Percentiles rank a stretch among this genome's conserved stretches.
Conservation (phyloP, 1,139 yeast genomes). For the Debaryomyces fabryi region DNA sequence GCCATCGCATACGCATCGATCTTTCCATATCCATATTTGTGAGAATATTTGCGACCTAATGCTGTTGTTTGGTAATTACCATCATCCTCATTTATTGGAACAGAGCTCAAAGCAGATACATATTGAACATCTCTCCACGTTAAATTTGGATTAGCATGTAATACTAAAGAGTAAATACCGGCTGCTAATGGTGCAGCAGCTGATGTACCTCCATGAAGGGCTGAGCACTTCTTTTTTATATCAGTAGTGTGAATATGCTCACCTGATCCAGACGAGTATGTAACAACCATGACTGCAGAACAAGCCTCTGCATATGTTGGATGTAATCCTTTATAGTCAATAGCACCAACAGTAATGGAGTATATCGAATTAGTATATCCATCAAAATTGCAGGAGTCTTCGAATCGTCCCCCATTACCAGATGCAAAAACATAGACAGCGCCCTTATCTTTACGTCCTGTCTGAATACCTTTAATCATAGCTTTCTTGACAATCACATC, state of each 20-base stretch:
- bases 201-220: conserved; percentile 91
- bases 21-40: conserved; percentile 90
- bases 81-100: conserved; percentile 67
- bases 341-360: conserved; percentile 93
- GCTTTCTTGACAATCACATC: conserved; percentile 78
- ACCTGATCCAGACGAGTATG: conserved; percentile 89
- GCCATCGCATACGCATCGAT: conserved; percentile 82
- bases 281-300: conserved; percentile 94
- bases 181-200: conserved; percentile 99
- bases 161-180: conserved; percentile 81
- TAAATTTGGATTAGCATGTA: conserved; percentile 79
- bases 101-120: conserved; percentile 71
- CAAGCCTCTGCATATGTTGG: conserved; percentile 93
- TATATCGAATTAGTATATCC: conserved; percentile 97
- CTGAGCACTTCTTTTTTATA: conserved; percentile 69
- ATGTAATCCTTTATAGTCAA: conserved; percentile 81
- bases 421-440: conserved; percentile 93
- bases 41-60: conserved; percentile 72
- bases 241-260: conserved; percentile 94
- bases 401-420: conserved; percentile 86
- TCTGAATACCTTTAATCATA: conserved; percentile 77
- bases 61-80: conserved; percentile 69
- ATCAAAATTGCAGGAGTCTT: conserved; percentile 94
- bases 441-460: conserved; percentile 84
- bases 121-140: conserved; percentile 98